phyloP scores from a whole-genome alignment of 176 grass and related monocot species.

The barley (Hordeum vulgare) region DNA sequence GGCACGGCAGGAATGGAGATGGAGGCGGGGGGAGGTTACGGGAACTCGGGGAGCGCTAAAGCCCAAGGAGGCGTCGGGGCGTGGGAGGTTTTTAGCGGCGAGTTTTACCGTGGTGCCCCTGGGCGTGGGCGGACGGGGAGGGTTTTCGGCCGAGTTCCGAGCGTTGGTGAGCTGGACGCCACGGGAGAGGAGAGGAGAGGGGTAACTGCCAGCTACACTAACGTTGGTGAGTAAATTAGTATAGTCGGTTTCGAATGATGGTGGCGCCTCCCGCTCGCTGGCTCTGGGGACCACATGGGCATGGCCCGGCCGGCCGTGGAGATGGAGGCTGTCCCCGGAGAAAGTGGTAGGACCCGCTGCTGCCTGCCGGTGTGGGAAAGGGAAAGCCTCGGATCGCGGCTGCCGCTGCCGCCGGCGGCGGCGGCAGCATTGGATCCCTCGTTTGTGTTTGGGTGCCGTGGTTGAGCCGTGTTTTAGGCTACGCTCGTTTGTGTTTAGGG shows the following conservation, averaged over 20 bases:
- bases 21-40: not conserved
- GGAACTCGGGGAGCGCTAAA: not conserved
- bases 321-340: not conserved
- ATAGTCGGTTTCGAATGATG: not conserved
- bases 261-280: not conserved
- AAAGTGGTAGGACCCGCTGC: not conserved
- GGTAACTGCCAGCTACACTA: not conserved
- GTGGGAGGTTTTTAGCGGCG: not conserved
- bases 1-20: not conserved
- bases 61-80: not conserved
- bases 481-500: not conserved
- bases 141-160: not conserved
- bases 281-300: not conserved
- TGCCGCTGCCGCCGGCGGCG: not conserved
- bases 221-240: not conserved
- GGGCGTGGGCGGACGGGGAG: not conserved
- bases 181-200: not conserved
- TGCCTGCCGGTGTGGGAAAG: not conserved
- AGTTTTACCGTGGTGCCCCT: not conserved
- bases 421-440: not conserved
- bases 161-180: not conserved
- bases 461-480: not conserved
- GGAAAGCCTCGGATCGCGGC: not conserved
- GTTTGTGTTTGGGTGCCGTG: not conserved
- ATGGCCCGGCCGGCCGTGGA: not conserved